Percentiles rank a stretch among this genome's conserved stretches.
Evolutionary conservation across 2,329 filamentous ascomycete species (phyloP).

Genomic region (Phialophora macrospora): DNA sequence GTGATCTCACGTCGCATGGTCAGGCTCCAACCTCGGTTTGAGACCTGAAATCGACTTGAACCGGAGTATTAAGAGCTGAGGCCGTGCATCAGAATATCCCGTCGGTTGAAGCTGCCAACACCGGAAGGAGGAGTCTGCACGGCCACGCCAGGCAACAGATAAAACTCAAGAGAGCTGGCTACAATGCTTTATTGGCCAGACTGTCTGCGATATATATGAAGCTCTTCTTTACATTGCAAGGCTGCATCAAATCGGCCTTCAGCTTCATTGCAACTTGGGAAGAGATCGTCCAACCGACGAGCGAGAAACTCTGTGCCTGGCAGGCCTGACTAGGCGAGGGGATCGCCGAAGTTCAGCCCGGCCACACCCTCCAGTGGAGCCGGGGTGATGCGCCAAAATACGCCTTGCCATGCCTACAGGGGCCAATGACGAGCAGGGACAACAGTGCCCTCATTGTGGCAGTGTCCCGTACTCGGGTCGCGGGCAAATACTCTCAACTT

Average conservation of each 20-base stretch:
- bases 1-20: background rate
- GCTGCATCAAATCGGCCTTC: background rate
- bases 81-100: background rate
- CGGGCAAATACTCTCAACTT: background rate
- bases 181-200: background rate
- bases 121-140: background rate
- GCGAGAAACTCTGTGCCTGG: slow-evolving; percentile 17
- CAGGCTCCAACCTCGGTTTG: background rate
- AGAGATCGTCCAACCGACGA: slow-evolving; percentile 2
- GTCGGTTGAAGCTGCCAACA: background rate
- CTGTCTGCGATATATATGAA: background rate
- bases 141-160: background rate
- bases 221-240: background rate
- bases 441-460: background rate
- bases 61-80: background rate
- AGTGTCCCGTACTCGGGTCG: slow-evolving; percentile 10
- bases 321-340: background rate
- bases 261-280: background rate
- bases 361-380: background rate
- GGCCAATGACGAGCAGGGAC: background rate
- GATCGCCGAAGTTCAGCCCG: slow-evolving; percentile 1
- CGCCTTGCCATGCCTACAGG: slow-evolving; percentile 2
- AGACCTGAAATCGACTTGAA: background rate
- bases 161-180: slow-evolving; percentile 1
- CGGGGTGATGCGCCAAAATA: background rate